Evolutionary conservation across 257 asterid genomes (phyloP).

Genomic region (Lycium ferocissimum): DNA sequence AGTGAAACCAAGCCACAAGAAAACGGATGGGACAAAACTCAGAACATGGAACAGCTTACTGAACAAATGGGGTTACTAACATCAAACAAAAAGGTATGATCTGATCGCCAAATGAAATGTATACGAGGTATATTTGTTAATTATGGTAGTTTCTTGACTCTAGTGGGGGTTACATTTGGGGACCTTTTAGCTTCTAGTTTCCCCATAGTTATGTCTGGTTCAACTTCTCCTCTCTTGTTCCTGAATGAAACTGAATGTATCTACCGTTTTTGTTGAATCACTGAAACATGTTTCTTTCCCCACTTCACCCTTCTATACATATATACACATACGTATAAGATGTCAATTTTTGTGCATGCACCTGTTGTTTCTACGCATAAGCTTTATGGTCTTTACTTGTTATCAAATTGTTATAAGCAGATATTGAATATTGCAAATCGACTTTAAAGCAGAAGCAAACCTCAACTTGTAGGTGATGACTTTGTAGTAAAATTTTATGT

Average conservation of each 20-base stretch:
- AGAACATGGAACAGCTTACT: conserved; percentile 71
- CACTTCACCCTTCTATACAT: background rate
- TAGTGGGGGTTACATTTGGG: background rate
- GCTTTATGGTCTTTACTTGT: no score
- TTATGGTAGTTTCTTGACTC: background rate
- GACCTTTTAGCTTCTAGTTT: background rate
- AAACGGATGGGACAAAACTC: conserved; percentile 66
- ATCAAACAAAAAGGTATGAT: conserved; percentile 53
- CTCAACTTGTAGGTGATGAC: no score
- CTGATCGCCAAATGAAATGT: conserved; percentile 26
- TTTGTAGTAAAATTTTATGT: no score
- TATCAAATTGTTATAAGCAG: no score
- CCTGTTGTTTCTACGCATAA: no score
- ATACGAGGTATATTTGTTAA: background rate
- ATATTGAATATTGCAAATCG: no score
- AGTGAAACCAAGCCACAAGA: conserved; percentile 46
- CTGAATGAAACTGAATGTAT: conserved; percentile 21
- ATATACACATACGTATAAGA: background rate
- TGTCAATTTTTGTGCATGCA: no score
- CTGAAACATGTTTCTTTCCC: background rate
- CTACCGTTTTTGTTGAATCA: background rate
- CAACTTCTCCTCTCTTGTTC: background rate
- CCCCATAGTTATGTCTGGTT: background rate
- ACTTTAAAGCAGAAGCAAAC: no score
- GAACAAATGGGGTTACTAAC: conserved; percentile 89